Evolutionary conservation across 139 green algal species (phyloP), one percentile per base, ranked within the genome.

Genomic region (Ulvella scutata): DNA sequence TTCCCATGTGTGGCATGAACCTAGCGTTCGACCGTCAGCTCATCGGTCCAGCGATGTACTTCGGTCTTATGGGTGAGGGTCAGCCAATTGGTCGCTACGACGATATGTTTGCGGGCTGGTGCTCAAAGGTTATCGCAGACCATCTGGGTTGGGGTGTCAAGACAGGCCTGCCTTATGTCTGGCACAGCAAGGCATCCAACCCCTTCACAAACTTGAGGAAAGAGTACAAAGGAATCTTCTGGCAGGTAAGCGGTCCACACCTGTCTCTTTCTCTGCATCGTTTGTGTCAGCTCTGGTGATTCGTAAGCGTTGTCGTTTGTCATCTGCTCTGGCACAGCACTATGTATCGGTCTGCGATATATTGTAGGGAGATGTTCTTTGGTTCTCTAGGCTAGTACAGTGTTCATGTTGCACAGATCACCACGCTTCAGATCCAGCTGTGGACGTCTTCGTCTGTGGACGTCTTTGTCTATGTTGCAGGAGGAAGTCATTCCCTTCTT

Each of bases 211-310:
- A 98, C 86, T 84, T 98, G 60, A 86, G 85, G 72, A 98, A 98
- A 85, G 93, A 98, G 88, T 98, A 96, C 87, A 97, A 97, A 79
- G 93, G 93, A 73, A 97, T 98, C 82, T 98, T 97, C 89, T 98
- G 94, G 93, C 91, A 96, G 82, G 88, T 87, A 78, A 36, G 77
- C n/a, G n/a, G n/a, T n/a, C n/a, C n/a, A n/a, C n/a, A n/a, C n/a
- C n/a, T n/a, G n/a, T n/a, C 4, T 28, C 72, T 62, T 10, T 29
- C 3, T 37, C n/a, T n/a, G n/a, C n/a, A n/a, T n/a, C n/a, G n/a
- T n/a, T n/a, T n/a, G n/a, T n/a, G n/a, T n/a, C n/a, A n/a, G n/a
- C n/a, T n/a, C n/a, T n/a, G n/a, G n/a, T n/a, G n/a, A n/a, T n/a
- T n/a, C n/a, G n/a, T n/a, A n/a, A n/a, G n/a, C n/a, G n/a, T n/a